Conservation (phyloP, 352 stramenopile genomes). For the Pythium biforme region DNA sequence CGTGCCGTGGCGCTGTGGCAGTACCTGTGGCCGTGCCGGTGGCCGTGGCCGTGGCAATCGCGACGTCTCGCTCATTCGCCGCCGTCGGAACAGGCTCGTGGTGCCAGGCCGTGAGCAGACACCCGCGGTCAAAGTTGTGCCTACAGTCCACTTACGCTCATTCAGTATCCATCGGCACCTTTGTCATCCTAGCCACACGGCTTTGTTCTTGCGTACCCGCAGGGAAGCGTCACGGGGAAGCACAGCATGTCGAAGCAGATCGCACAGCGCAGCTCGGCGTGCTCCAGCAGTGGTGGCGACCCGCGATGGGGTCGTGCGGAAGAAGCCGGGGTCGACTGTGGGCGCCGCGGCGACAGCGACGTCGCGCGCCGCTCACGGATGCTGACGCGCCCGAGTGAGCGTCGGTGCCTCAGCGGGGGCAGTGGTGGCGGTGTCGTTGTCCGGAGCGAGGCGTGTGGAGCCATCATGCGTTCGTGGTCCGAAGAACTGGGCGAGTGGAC, state of each 20-base stretch:
- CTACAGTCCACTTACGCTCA: conserved; percentile 25
- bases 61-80: neutral
- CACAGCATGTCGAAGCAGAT: conserved; percentile 80
- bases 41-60: too few relatives aligned
- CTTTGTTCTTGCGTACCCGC: conserved; percentile 51
- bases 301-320: neutral
- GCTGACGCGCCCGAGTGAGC: neutral
- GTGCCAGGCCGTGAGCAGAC: conserved; percentile 64
- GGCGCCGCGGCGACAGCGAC: conserved; percentile 20
- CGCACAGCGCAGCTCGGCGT: conserved; percentile 58
- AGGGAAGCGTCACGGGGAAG: conserved; percentile 72
- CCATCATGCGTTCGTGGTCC: too few relatives aligned
- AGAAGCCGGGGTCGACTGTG: neutral
- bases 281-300: conserved; percentile 14
- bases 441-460: too few relatives aligned
- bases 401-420: neutral
- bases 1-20: too few relatives aligned
- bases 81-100: conserved; percentile 23
- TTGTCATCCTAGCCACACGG: neutral
- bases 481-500: too few relatives aligned
- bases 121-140: conserved; percentile 84
- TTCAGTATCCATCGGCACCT: neutral
- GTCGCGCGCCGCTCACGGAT: neutral
- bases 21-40: too few relatives aligned
- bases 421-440: too few relatives aligned